A percentile compares a stretch with the other conserved stretches of the same genome.
Evolutionary conservation across 2,329 filamentous ascomycete species (phyloP).

Genomic region (Immersiporthe knoxdaviesiana): DNA sequence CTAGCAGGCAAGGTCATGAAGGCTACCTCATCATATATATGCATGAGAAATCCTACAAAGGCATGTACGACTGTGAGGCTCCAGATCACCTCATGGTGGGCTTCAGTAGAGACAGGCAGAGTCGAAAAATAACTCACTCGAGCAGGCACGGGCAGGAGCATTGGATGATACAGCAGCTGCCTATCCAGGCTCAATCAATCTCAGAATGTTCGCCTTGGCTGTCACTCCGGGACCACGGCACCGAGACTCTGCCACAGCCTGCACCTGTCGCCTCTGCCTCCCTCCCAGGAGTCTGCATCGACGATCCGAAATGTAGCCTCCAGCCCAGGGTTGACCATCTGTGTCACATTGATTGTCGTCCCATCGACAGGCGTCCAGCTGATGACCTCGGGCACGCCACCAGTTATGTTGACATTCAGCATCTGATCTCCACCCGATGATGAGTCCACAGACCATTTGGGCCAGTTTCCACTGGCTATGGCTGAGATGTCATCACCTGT

Average conservation of each 20-base stretch:
- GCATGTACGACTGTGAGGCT: background rate
- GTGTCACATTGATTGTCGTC: slow-evolving; percentile 36
- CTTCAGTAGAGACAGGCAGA: background rate
- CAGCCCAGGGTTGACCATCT: slow-evolving; percentile 15
- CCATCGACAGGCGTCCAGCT: slow-evolving; percentile 28
- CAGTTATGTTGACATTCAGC: slow-evolving; percentile 36
- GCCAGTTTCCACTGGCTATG: slow-evolving; percentile 18
- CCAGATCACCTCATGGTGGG: background rate
- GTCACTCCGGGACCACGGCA: slow-evolving; percentile 15
- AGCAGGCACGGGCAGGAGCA: background rate
- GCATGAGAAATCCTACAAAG: background rate
- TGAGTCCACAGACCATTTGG: slow-evolving; percentile 24
- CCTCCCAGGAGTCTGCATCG: slow-evolving; percentile 49
- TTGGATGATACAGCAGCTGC: background rate
- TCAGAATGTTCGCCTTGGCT: too few species aligned
- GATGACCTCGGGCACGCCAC: slow-evolving; percentile 15
- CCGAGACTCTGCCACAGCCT: slow-evolving; percentile 42
- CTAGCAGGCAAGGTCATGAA: too few species aligned
- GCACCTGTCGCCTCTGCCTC: slow-evolving; percentile 45
- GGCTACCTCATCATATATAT: too few species aligned
- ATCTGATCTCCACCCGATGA: background rate
- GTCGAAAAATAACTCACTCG: too few species aligned
- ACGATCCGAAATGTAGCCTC: slow-evolving; percentile 39
- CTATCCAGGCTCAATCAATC: background rate
- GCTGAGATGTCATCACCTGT: slow-evolving; percentile 15